A percentile compares a stretch with the other conserved stretches of the same genome.
phyloP scores from a whole-genome alignment of 2,329 filamentous ascomycete species.

The Monilinia fructigena region DNA sequence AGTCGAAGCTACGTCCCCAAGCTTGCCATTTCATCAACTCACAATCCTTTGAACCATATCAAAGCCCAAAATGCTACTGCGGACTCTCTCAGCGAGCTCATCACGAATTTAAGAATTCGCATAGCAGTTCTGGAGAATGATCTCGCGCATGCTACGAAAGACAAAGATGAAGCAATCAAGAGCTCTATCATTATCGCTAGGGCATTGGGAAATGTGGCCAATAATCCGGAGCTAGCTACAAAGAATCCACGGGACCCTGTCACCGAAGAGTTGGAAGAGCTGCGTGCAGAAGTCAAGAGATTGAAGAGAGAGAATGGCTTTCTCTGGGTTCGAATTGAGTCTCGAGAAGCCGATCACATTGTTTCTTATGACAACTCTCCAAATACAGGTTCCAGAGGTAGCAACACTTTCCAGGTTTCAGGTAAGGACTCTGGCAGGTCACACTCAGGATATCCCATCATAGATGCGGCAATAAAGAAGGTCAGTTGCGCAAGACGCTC shows the following conservation, averaged over 20 bases:
- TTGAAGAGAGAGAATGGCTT: constrained; percentile 29
- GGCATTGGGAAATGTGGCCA: constrained; percentile 13
- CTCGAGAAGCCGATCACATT: background rate
- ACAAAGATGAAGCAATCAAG: constrained; percentile 28
- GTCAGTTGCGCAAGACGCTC: background rate
- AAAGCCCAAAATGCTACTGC: constrained; percentile 66
- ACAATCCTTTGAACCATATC: constrained; percentile 51
- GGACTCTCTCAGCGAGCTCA: constrained; percentile 4
- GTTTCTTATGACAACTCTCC: background rate
- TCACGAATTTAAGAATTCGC: constrained; percentile 27
- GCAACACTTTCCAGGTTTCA: background rate
- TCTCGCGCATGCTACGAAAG: constrained; percentile 26
- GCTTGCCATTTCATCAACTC: background rate
- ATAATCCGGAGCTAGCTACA: background rate
- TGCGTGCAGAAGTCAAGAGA: constrained; percentile 29
- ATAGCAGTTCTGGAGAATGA: constrained; percentile 35
- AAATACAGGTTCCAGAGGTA: constrained; percentile 4
- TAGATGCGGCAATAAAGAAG: background rate
- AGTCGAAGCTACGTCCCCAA: constrained; percentile 1
- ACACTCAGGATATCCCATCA: background rate
- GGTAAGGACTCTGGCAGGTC: background rate
- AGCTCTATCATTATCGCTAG: constrained; percentile 26
- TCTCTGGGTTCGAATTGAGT: constrained; percentile 22
- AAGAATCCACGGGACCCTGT: background rate
- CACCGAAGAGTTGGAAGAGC: constrained; percentile 20